A percentile compares a stretch with the other conserved stretches of the same genome.
Conservation (phyloP, 768 basidiomycete genomes). For the Podaxis sp. region DNA sequence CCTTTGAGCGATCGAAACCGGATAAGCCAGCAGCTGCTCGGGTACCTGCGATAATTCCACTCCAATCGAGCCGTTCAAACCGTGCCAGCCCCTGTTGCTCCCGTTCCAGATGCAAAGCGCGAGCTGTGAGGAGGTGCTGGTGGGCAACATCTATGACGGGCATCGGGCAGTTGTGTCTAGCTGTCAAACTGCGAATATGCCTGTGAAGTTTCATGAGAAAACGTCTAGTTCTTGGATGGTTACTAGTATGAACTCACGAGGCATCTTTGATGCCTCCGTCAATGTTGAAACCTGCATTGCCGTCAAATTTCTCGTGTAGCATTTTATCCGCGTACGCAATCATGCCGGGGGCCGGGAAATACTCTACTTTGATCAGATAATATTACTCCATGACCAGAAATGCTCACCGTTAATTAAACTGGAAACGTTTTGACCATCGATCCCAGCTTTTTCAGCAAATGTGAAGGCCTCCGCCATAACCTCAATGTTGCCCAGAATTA, state of each 20-base stretch:
- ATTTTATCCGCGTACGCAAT: slow-evolving; percentile 66
- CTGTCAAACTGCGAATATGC: slow-evolving; percentile 51
- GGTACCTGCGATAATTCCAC: slow-evolving; percentile 72
- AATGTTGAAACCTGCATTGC: slow-evolving; percentile 70
- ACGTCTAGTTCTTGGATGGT: slow-evolving; percentile 1
- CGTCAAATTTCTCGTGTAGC: slow-evolving; percentile 72
- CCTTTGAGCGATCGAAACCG: slow-evolving; percentile 36
- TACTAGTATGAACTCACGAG: slow-evolving; percentile 34
- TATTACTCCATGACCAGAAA: neutral
- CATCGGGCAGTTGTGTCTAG: slow-evolving; percentile 67
- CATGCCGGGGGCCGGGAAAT: slow-evolving; percentile 68
- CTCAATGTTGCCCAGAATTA: slow-evolving; percentile 77
- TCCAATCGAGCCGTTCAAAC: slow-evolving; percentile 77
- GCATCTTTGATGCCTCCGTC: slow-evolving; percentile 91
- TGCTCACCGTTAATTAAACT: slow-evolving; percentile 54
- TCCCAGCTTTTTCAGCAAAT: slow-evolving; percentile 80
- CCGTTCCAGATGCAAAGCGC: slow-evolving; percentile 60
- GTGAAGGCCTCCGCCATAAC: slow-evolving; percentile 82
- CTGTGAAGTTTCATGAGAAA: neutral
- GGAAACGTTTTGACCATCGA: slow-evolving; percentile 59
- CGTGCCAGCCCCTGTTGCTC: slow-evolving; percentile 41
- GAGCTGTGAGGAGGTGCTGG: slow-evolving; percentile 75
- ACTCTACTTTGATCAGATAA: slow-evolving; percentile 38
- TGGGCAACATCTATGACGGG: slow-evolving; percentile 70
- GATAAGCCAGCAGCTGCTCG: slow-evolving; percentile 72